phyloP scores from a whole-genome alignment of 139 green algal species.

The Nannochloris sp. region DNA sequence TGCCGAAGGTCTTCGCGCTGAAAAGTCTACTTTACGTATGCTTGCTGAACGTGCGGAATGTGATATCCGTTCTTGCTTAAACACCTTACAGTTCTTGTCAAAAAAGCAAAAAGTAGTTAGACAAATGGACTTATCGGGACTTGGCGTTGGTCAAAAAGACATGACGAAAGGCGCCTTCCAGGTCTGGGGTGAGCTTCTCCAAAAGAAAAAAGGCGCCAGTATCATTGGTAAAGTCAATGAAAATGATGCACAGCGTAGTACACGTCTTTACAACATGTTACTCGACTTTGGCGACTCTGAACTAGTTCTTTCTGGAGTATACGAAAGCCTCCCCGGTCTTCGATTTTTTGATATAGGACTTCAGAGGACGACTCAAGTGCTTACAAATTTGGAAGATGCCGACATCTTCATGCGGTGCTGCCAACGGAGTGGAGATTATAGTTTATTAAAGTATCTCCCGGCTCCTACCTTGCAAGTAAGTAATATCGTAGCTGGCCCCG shows the following conservation, averaged over 20 bases:
- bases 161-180: slow-evolving; percentile 50
- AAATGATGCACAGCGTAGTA: slow-evolving; percentile 14
- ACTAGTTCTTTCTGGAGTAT: slow-evolving; percentile 52
- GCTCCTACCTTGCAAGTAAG: slow-evolving; percentile 26
- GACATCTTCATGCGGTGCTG: slow-evolving; percentile 40
- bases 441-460: slow-evolving; percentile 50
- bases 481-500: slow-evolving; percentile 21
- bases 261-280: slow-evolving; percentile 39
- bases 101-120: slow-evolving; percentile 19
- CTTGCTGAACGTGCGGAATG: slow-evolving; percentile 45
- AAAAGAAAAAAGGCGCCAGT: slow-evolving; percentile 3
- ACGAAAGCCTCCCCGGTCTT: slow-evolving; percentile 57
- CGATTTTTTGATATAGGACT: slow-evolving; percentile 65
- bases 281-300: slow-evolving; percentile 73
- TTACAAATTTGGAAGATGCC: slow-evolving; percentile 40
- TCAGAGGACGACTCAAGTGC: slow-evolving; percentile 31
- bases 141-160: slow-evolving; percentile 71
- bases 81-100: slow-evolving; percentile 79
- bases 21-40: slow-evolving; percentile 42
- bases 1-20: slow-evolving; percentile 24
- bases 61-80: slow-evolving; percentile 88
- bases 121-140: slow-evolving; percentile 25
- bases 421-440: slow-evolving; percentile 34
- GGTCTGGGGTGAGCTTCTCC: slow-evolving; percentile 61
- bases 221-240: slow-evolving; percentile 12